phyloP scores from a whole-genome alignment of 2,329 filamentous ascomycete genomes.

The Hortaea sp. region DNA sequence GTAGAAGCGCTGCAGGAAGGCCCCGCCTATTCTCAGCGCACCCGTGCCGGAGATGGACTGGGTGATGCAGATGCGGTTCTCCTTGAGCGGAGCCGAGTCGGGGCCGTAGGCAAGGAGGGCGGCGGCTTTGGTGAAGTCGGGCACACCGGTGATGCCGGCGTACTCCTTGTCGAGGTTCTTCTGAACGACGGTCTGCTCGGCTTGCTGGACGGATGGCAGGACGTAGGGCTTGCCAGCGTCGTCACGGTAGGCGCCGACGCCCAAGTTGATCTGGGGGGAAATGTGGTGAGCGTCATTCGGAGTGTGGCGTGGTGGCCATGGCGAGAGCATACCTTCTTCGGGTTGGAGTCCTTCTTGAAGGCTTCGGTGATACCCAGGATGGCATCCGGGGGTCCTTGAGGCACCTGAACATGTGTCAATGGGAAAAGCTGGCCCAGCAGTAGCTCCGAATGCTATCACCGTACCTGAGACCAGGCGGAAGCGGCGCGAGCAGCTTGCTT shows the following conservation, averaged over 20 bases:
- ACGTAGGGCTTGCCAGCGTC: slow-evolving; percentile 97
- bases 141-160: slow-evolving; percentile 91
- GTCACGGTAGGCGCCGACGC: slow-evolving; percentile 97
- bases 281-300: slow-evolving; percentile 52
- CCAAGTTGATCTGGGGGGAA: slow-evolving; percentile 66
- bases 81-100: slow-evolving; percentile 63
- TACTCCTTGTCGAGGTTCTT: slow-evolving; percentile 90
- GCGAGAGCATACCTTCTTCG: slow-evolving; percentile 47
- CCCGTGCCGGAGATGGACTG: slow-evolving; percentile 98
- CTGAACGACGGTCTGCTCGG: slow-evolving; percentile 76
- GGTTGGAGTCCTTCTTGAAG: slow-evolving; percentile 91
- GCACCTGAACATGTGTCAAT: slow-evolving; percentile 19
- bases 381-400: slow-evolving; percentile 83
- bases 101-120: slow-evolving; percentile 82
- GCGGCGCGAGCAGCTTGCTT: slow-evolving; percentile 46
- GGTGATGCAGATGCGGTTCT: slow-evolving; percentile 75
- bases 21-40: slow-evolving; percentile 85
- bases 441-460: background rate
- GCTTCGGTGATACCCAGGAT: slow-evolving; percentile 85
- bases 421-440: background rate
- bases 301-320: slow-evolving; percentile 41
- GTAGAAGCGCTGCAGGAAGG: slow-evolving; percentile 87
- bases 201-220: slow-evolving; percentile 80
- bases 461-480: slow-evolving; percentile 83
- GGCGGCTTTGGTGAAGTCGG: slow-evolving; percentile 85